Conservation (phyloP, 306 rosid genomes). For the Morella rubra region DNA sequence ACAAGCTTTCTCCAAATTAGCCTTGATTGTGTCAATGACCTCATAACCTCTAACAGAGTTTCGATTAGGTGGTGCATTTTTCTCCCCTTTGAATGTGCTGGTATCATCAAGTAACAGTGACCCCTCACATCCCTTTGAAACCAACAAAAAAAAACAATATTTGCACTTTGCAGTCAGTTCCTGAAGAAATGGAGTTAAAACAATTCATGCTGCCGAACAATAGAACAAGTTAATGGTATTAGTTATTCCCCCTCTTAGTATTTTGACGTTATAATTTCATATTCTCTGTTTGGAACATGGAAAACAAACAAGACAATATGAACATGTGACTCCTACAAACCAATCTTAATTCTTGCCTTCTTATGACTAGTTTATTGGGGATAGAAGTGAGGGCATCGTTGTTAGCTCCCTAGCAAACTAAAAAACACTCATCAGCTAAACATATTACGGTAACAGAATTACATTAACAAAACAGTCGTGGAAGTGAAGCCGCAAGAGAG, state of each 20-base stretch:
- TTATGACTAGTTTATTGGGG: background rate
- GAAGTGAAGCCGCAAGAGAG: conserved; percentile 93
- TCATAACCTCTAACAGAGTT: conserved; percentile 80
- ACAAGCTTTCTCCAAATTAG: conserved; percentile 67
- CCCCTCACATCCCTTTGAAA: conserved; percentile 76
- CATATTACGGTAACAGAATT: conserved; percentile 15
- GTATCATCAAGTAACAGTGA: conserved; percentile 80
- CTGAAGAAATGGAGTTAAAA: background rate
- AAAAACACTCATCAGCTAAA: background rate
- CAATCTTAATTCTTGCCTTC: background rate
- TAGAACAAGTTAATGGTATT: background rate
- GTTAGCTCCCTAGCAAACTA: background rate
- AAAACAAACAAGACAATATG: too few species aligned
- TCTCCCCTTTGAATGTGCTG: conserved; percentile 68
- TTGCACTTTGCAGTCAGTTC: background rate
- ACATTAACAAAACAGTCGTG: conserved; percentile 87
- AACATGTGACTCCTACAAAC: background rate
- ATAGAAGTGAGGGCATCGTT: background rate
- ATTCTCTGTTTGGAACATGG: too few species aligned
- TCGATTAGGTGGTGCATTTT: conserved; percentile 61
- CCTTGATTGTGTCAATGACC: conserved; percentile 74
- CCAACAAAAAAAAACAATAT: background rate
- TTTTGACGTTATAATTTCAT: too few species aligned
- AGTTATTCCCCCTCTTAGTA: background rate
- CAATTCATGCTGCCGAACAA: background rate